A percentile compares a stretch with the other conserved stretches of the same genome.
Evolutionary conservation across 2,329 filamentous ascomycete genomes (phyloP).

Genomic region (Ambrosiella xylebori): DNA sequence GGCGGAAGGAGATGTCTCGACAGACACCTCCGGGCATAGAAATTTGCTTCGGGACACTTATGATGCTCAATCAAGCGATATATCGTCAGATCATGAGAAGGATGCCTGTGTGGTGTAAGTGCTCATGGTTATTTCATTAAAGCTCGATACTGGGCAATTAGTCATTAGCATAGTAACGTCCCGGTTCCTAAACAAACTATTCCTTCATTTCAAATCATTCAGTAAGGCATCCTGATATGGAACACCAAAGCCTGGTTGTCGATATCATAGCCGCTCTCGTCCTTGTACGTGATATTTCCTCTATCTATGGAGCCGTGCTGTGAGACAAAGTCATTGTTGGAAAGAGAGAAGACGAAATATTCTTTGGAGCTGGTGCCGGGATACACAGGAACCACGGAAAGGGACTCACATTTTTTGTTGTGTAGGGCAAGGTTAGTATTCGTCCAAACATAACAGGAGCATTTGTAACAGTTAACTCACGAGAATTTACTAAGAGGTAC

Average conservation of each 20-base stretch:
- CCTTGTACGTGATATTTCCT: conserved; percentile 37
- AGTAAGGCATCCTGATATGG: conserved; percentile 27
- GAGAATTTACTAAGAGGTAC: conserved; percentile 27
- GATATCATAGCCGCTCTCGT: conserved; percentile 38
- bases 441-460: background rate
- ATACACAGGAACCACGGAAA: conserved; percentile 44
- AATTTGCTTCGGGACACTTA: too few relatives aligned
- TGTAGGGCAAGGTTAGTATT: background rate
- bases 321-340: conserved; percentile 61
- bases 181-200: background rate
- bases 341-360: conserved; percentile 50
- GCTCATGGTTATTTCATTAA: too few relatives aligned
- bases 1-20: too few relatives aligned
- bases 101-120: too few relatives aligned
- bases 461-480: background rate
- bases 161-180: background rate
- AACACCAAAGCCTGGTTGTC: conserved; percentile 49
- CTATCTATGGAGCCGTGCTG: conserved; percentile 46
- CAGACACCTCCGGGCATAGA: too few relatives aligned
- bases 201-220: background rate
- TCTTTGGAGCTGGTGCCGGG: conserved; percentile 26
- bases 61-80: too few relatives aligned
- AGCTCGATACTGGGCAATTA: background rate
- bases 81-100: too few relatives aligned
- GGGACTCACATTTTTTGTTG: conserved; percentile 64